These are phyloP conservation scores for Microdochium trichocladiopsis DNA, from an alignment of 2,329 filamentous ascomycete genomes.

Conservation along the genomic window DNA sequence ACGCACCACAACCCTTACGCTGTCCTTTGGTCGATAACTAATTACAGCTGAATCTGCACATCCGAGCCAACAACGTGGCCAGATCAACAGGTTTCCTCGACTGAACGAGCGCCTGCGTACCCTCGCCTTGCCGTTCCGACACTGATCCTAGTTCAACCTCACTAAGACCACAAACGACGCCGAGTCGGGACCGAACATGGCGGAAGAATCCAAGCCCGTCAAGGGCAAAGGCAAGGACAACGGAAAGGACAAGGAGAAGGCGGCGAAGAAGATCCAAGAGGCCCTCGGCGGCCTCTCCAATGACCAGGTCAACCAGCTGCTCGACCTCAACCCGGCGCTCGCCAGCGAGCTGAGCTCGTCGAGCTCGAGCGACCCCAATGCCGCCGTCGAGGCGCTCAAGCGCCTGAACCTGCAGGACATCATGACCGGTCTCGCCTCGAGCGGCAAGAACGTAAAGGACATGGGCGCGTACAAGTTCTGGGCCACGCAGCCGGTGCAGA, in stretches of 20 bases:
- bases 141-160: background rate
- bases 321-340: constrained; percentile 66
- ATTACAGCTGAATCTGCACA: background rate
- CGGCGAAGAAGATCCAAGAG: constrained; percentile 46
- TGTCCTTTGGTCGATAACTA: background rate
- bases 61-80: too few species aligned
- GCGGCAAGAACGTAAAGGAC: constrained; percentile 86
- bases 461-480: constrained; percentile 99
- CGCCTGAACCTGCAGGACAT: constrained; percentile 63
- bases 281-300: constrained; percentile 46
- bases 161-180: background rate
- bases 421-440: constrained; percentile 67
- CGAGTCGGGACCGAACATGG: constrained; percentile 14
- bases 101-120: too few species aligned
- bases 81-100: too few species aligned
- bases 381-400: constrained; percentile 46
- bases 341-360: constrained; percentile 47
- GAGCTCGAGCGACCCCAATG: constrained; percentile 22
- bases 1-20: background rate
- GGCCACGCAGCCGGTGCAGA: constrained; percentile 92
- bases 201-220: constrained; percentile 56
- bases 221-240: constrained; percentile 37
- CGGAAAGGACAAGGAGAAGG: constrained; percentile 36
- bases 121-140: too few species aligned
- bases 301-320: constrained; percentile 56